phyloP scores from a whole-genome alignment of 2,329 filamentous ascomycete species.

The Cercospora beticola region DNA sequence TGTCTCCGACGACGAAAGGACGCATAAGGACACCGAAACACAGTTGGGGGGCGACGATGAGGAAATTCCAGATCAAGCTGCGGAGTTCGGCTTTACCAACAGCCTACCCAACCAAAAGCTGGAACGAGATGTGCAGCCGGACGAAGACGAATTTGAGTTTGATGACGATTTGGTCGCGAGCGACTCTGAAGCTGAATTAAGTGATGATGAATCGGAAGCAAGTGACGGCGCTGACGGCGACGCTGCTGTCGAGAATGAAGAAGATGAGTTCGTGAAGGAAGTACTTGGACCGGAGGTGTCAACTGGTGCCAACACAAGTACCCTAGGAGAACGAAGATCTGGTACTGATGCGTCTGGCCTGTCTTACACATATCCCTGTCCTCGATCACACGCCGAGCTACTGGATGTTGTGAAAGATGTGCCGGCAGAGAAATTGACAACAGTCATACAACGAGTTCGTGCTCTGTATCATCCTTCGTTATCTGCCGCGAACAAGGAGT shows the following conservation, averaged over 20 bases:
- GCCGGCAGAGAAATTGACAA: constrained; percentile 65
- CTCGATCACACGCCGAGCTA: constrained; percentile 73
- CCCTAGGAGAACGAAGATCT: constrained; percentile 47
- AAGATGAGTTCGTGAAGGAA: constrained; percentile 50
- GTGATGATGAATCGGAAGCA: constrained; percentile 22
- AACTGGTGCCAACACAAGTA: constrained; percentile 22
- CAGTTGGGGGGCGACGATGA: constrained; percentile 40
- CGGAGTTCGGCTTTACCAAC: constrained; percentile 62
- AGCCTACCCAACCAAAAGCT: constrained; percentile 45
- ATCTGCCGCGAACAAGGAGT: constrained; percentile 78
- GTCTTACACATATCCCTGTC: constrained; percentile 84
- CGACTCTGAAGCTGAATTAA: constrained; percentile 53
- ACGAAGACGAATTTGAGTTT: constrained; percentile 90
- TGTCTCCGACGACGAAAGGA: constrained; percentile 62
- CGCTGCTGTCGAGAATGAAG: constrained; percentile 42
- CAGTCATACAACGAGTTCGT: constrained; percentile 83
- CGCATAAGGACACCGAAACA: constrained; percentile 24
- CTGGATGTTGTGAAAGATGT: constrained; percentile 63
- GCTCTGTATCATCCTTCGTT: constrained; percentile 90
- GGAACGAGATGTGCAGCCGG: constrained; percentile 68
- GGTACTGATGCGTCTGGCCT: constrained; percentile 46
- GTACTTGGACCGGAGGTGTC: constrained; percentile 37
- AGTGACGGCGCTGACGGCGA: constrained; percentile 27
- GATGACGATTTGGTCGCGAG: constrained; percentile 86
- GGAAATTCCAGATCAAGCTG: constrained; percentile 56